phyloP scores from a whole-genome alignment of 73 alveolate genomes.

The Tetrahymena elliotti region DNA sequence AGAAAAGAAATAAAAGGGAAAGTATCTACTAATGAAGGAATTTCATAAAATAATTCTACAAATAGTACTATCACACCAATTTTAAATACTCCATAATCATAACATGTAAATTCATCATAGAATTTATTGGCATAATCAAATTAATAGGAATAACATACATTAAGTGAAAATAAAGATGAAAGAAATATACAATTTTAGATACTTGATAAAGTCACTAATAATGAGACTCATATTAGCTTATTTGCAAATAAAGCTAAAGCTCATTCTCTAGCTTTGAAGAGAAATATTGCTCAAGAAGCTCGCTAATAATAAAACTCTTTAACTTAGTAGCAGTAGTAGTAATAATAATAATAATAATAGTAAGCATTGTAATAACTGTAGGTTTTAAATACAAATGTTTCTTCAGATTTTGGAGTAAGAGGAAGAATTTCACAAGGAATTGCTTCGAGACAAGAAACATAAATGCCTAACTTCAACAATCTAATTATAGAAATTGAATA shows the following conservation, averaged over 20 bases:
- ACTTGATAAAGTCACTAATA: background rate
- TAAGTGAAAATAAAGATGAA: background rate
- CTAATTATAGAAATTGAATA: background rate
- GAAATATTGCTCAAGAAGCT: background rate
- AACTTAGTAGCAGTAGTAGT: background rate
- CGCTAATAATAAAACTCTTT: background rate
- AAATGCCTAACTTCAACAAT: background rate
- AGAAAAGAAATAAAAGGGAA: background rate
- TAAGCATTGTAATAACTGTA: background rate
- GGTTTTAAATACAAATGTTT: background rate
- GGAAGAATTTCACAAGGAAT: background rate
- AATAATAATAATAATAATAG: background rate
- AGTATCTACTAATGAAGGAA: background rate
- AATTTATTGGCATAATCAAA: background rate
- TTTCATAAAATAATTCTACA: background rate
- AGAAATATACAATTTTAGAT: background rate
- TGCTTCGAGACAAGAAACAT: background rate
- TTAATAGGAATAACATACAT: background rate
- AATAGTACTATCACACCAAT: background rate
- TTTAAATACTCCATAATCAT: background rate
- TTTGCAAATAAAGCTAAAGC: background rate
- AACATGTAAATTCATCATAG: background rate
- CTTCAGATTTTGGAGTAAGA: background rate
- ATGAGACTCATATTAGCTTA: background rate
- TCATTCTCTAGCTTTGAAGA: background rate